Evolutionary conservation across 441 rosid species (phyloP).

Genomic region (Gossypium schwendimanii): DNA sequence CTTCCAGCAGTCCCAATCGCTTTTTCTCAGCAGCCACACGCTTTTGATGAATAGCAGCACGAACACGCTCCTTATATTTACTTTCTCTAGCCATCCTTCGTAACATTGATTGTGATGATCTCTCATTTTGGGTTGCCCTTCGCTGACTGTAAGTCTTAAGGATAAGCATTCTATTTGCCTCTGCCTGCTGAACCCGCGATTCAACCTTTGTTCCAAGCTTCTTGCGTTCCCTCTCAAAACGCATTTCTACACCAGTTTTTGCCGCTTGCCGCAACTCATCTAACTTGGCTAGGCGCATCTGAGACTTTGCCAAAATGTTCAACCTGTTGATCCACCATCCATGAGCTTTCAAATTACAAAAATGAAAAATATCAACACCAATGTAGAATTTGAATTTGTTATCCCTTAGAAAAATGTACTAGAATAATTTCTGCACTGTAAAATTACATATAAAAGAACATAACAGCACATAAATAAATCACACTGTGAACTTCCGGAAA

Average conservation of each 20-base stretch:
- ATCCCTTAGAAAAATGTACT: not conserved
- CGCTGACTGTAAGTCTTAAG: slow-evolving; percentile 70
- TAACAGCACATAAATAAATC: not conserved
- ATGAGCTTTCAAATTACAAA: not conserved
- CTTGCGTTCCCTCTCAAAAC: slow-evolving; percentile 70
- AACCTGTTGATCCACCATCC: slow-evolving; percentile 33
- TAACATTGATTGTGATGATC: slow-evolving; percentile 69
- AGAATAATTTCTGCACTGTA: not conserved
- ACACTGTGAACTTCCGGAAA: not conserved
- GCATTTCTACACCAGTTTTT: slow-evolving; percentile 66
- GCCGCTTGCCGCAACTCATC: slow-evolving; percentile 95
- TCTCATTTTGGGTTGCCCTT: slow-evolving; percentile 71
- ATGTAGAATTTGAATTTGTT: not conserved
- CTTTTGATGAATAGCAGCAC: slow-evolving; percentile 81
- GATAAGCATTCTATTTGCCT: slow-evolving; percentile 80
- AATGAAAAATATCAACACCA: not conserved
- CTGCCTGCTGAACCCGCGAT: slow-evolving; percentile 75
- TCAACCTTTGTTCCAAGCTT: slow-evolving; percentile 81
- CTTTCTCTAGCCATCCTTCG: slow-evolving; percentile 76
- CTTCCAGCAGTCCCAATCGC: slow-evolving; percentile 75
- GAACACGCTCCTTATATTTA: slow-evolving; percentile 77
- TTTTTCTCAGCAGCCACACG: slow-evolving; percentile 91
- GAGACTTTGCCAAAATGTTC: slow-evolving; percentile 71
- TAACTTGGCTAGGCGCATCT: slow-evolving; percentile 71
- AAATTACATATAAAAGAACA: not conserved